Conservation (phyloP, 352 stramenopile genomes). For the Phytopythium montanum region DNA sequence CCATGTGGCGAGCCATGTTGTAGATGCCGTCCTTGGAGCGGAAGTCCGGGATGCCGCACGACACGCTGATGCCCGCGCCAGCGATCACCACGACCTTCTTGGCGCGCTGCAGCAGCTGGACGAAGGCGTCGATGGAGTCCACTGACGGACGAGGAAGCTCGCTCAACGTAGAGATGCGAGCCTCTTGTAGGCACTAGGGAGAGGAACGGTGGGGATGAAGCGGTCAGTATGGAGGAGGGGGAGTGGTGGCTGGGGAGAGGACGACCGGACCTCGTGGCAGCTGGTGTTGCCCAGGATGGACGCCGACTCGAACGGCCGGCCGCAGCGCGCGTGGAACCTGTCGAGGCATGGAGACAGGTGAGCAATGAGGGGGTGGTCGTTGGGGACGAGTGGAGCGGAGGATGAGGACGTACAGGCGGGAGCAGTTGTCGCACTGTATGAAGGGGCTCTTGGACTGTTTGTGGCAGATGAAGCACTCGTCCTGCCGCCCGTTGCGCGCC, state of each 20-base stretch:
- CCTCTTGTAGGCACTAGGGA: conserved; percentile 41
- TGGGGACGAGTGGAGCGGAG: neutral
- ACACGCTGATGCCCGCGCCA: conserved; percentile 95
- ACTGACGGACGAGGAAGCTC: conserved; percentile 12
- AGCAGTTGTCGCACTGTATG: conserved; percentile 74
- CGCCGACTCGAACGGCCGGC: conserved; percentile 42
- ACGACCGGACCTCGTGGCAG: conserved; percentile 49
- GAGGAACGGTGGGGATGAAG: no score
- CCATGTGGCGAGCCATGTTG: conserved; percentile 17
- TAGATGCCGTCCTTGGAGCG: conserved; percentile 93
- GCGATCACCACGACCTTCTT: conserved; percentile 92
- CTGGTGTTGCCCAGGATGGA: conserved; percentile 74
- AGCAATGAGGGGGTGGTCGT: conserved; percentile 5
- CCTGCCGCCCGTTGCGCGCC: neutral
- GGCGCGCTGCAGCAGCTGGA: conserved; percentile 51
- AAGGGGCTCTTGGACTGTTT: conserved; percentile 40
- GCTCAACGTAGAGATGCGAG: conserved; percentile 24
- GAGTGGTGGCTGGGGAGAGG: neutral
- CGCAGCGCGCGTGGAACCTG: conserved; percentile 51
- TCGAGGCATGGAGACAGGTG: conserved; percentile 6
- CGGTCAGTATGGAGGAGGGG: neutral
- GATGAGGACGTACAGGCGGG: conserved; percentile 38
- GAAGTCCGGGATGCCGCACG: conserved; percentile 99
- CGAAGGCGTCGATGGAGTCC: conserved; percentile 63
- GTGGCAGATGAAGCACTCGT: conserved; percentile 61